These are phyloP conservation scores for Exsudoporus floridanus DNA, from an alignment of 1,284 basidiomycete species.

Conservation along the genomic window DNA sequence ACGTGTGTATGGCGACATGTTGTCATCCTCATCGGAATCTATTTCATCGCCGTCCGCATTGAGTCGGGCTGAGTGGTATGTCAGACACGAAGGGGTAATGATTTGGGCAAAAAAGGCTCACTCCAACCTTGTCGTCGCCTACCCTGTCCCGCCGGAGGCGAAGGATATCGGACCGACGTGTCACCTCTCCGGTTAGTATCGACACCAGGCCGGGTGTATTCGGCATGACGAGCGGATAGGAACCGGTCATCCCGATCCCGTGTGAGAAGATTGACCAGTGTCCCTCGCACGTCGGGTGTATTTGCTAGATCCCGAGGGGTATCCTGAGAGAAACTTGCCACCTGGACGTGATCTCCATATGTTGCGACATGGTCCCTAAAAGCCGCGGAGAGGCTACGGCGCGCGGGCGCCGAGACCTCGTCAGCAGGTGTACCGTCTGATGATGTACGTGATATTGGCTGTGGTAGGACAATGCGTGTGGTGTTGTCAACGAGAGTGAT, in stretches of 20 bases:
- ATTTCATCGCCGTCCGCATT: slow-evolving; percentile 59
- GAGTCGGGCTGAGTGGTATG: slow-evolving; percentile 44
- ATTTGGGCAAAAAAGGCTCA: slow-evolving; percentile 32
- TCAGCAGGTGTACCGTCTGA: slow-evolving; percentile 27
- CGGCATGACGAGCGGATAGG: slow-evolving; percentile 22
- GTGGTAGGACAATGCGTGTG: slow-evolving; percentile 21
- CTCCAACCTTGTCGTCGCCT: slow-evolving; percentile 53
- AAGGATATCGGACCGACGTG: slow-evolving; percentile 3
- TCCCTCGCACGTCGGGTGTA: slow-evolving; percentile 28
- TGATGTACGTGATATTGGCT: slow-evolving; percentile 29
- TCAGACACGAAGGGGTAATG: slow-evolving; percentile 10
- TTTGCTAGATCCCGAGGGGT: slow-evolving; percentile 24
- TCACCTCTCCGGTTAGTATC: slow-evolving; percentile 17
- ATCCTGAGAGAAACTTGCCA: slow-evolving; percentile 10
- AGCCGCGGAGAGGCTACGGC: slow-evolving; percentile 25
- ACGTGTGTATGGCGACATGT: slow-evolving; percentile 23
- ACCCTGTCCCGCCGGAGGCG: slow-evolving; percentile 17
- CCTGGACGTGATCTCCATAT: slow-evolving; percentile 17
- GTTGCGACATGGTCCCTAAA: slow-evolving; percentile 23
- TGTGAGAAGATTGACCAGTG: slow-evolving; percentile 23
- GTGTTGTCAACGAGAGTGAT: slow-evolving; percentile 22
- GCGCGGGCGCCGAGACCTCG: slow-evolving; percentile 13
- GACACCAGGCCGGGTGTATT: slow-evolving; percentile 3
- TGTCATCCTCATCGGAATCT: slow-evolving; percentile 42
- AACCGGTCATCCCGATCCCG: slow-evolving; percentile 22